phyloP scores from a whole-genome alignment of 2,329 filamentous ascomycete species.

The Zasmidium citrigriseum region DNA sequence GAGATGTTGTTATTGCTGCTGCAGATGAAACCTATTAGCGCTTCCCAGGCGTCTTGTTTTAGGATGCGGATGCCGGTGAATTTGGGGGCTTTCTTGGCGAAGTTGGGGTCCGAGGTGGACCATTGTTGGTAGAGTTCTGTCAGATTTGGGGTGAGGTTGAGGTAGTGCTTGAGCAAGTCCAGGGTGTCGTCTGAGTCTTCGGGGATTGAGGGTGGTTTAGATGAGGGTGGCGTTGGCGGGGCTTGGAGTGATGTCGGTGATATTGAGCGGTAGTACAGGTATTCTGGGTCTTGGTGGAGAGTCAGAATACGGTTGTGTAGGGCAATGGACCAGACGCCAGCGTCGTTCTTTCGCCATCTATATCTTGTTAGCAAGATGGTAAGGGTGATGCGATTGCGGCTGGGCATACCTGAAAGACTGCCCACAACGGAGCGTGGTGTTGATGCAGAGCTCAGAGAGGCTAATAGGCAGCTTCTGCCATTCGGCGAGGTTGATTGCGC shows the following conservation, averaged over 20 bases:
- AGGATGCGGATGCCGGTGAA: conserved; percentile 92
- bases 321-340: conserved; percentile 86
- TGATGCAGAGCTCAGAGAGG: conserved; percentile 84
- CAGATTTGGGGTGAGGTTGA: conserved; percentile 81
- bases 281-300: conserved; percentile 75
- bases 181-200: conserved; percentile 66
- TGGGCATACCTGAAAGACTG: conserved; percentile 78
- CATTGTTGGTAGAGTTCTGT: conserved; percentile 79
- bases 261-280: conserved; percentile 78
- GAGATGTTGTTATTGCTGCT: conserved; percentile 98
- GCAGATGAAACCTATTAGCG: conserved; percentile 92
- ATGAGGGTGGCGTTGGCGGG: conserved; percentile 41
- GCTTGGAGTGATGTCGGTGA: conserved; percentile 45
- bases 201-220: conserved; percentile 36
- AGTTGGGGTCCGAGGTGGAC: conserved; percentile 83
- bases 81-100: conserved; percentile 79
- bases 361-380: conserved; percentile 3
- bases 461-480: conserved; percentile 87
- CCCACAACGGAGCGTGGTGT: conserved; percentile 90
- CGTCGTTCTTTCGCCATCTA: conserved; percentile 80
- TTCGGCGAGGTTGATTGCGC: conserved; percentile 59
- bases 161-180: conserved; percentile 76
- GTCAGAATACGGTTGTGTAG: conserved; percentile 83
- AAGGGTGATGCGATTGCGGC: not conserved
- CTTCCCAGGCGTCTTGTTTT: conserved; percentile 94